Conservation (phyloP, 345 rosid genomes). For the Rhizophora apiculata region DNA sequence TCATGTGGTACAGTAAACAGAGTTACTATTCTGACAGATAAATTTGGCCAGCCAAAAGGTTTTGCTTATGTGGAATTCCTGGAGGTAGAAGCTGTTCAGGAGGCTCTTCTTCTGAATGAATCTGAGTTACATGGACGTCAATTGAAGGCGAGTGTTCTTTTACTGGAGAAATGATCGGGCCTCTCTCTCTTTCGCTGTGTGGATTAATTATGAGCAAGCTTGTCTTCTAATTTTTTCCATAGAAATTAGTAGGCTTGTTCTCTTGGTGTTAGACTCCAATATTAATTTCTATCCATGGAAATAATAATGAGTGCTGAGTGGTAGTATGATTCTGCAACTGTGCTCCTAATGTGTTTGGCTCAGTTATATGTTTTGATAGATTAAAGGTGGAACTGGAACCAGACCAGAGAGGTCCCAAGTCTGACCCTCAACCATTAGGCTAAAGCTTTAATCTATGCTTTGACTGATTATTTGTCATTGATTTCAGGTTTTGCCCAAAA, state of each 20-base stretch:
- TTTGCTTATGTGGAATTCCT: conserved; percentile 95
- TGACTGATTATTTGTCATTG: neutral
- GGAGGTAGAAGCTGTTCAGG: conserved; percentile 80
- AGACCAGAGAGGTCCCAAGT: too few relatives aligned
- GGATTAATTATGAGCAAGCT: too few relatives aligned
- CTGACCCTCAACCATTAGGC: neutral
- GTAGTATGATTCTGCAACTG: too few relatives aligned
- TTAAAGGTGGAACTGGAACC: too few relatives aligned
- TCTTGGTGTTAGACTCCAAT: too few relatives aligned
- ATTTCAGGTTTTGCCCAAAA: conserved; percentile 68
- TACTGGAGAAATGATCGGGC: neutral
- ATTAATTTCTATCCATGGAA: too few relatives aligned
- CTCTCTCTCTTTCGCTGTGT: neutral
- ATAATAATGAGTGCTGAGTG: too few relatives aligned
- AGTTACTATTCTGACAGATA: conserved; percentile 90
- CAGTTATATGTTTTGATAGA: too few relatives aligned
- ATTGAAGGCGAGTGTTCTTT: conserved; percentile 51
- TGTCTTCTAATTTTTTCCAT: too few relatives aligned
- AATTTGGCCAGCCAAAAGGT: conserved; percentile 95
- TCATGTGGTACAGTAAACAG: conserved; percentile 94
- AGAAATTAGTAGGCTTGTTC: too few relatives aligned
- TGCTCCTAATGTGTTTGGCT: too few relatives aligned
- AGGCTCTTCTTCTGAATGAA: conserved; percentile 78
- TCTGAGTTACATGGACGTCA: conserved; percentile 97
- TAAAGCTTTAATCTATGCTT: neutral